Base-by-base conservation (phyloP, 139 green algal species). In the Ettlia oleoabundans region DNA sequence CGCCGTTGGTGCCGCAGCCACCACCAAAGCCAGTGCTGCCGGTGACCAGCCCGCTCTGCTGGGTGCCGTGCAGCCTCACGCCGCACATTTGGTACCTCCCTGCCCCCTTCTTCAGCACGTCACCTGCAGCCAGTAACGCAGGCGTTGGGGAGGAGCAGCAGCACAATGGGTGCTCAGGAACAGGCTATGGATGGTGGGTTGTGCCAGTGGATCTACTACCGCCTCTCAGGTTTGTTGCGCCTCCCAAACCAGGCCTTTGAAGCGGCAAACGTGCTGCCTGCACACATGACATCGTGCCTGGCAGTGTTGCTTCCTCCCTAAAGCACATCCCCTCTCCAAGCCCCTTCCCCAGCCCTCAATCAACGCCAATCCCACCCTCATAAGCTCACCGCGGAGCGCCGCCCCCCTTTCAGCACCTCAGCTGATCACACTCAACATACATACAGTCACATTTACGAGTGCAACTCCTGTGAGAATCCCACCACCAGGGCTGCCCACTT, bases 401-500 rank as follows among this genome's bases (percentile, higher is more conserved):
- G n/a, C n/a, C n/a, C n/a, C n/a, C n/a, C n/a, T n/a, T n/a, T n/a
- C n/a, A n/a, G n/a, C 47, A 58, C 47, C 47, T 24, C 47, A 58
- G 13, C 47, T 10, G 13, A 58, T 5, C 18, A 65, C 55, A 65
- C 18, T 9, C 55, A 32, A 65, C 55, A 65, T 22, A n/a, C 55
- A 65, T 22, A 65, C 55, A 65, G 9, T 32, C 15, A 28, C 21
- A n/a, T n/a, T n/a, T 9, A 15, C 28, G 18, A 28, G 30, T 32
- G 18, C 15, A 5, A 28, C 55, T 9, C 21, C 18, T 65, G 70
- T 88, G 89, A 91, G 90, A n/a, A n/a, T n/a, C n/a, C n/a, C n/a
- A n/a, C n/a, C n/a, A n/a, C n/a, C n/a, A n/a, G n/a, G n/a, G n/a
- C n/a, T n/a, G n/a, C n/a, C n/a, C n/a, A n/a, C 85, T 70, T 82